These are phyloP conservation scores for Epichloe aotearoae DNA, from an alignment of 2,329 filamentous ascomycete species.

Conservation along the genomic window DNA sequence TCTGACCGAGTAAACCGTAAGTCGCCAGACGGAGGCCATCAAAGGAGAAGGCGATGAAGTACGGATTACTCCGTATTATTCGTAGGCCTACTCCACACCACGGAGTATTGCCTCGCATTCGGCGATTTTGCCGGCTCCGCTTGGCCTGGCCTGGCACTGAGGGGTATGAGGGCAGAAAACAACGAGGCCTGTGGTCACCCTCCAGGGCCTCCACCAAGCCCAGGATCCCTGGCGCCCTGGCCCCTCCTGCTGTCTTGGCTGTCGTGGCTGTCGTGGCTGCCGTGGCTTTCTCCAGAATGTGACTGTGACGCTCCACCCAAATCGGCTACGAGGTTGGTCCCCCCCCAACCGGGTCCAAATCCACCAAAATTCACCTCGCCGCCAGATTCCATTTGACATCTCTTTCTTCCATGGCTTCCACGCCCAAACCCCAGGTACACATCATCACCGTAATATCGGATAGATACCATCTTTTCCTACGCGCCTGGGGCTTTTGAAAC, in stretches of 20 bases:
- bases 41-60: background rate
- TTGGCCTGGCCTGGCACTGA: background rate
- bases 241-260: background rate
- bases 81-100: background rate
- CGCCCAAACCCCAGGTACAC: background rate
- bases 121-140: background rate
- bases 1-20: background rate
- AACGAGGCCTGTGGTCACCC: too few species aligned
- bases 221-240: background rate
- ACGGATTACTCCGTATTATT: background rate
- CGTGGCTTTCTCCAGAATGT: background rate
- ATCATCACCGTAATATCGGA: background rate
- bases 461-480: background rate
- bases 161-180: too few species aligned
- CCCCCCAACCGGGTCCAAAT: background rate
- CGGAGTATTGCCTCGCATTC: background rate
- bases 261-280: background rate
- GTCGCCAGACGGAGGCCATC: background rate
- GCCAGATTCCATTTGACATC: background rate
- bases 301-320: constrained; percentile 2
- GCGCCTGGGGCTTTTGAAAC: background rate
- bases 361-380: background rate
- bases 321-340: constrained; percentile 2
- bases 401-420: background rate
- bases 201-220: background rate